Conservation (phyloP, 2,329 filamentous ascomycete species). For the Scedosporium boydii region DNA sequence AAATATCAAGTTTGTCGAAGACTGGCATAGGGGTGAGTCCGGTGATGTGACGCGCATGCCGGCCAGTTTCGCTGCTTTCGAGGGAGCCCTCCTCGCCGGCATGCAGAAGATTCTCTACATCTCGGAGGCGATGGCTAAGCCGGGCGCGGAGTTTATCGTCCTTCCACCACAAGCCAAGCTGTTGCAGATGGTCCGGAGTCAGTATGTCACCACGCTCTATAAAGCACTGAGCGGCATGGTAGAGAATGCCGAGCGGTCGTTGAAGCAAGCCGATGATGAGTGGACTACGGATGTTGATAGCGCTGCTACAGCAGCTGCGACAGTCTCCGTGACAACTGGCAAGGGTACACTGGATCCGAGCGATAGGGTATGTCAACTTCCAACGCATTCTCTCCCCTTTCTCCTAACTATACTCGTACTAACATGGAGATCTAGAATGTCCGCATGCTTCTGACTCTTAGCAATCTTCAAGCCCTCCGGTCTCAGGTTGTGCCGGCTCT, state of each 20-base stretch:
- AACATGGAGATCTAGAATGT: constrained; percentile 52
- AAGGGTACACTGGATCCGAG: constrained; percentile 43
- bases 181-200: constrained; percentile 78
- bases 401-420: not conserved
- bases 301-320: constrained; percentile 22
- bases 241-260: constrained; percentile 78
- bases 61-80: constrained; percentile 73
- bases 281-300: constrained; percentile 43
- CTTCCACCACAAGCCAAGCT: constrained; percentile 78
- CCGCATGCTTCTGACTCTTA: constrained; percentile 86
- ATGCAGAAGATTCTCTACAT: constrained; percentile 97
- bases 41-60: constrained; percentile 90
- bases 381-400: not conserved
- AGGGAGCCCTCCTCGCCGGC: constrained; percentile 68
- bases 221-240: constrained; percentile 93
- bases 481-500: constrained; percentile 75
- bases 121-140: constrained; percentile 70
- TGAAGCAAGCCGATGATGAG: constrained; percentile 54
- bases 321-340: constrained; percentile 26
- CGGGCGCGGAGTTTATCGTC: constrained; percentile 67
- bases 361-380: constrained; percentile 38
- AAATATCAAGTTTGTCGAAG: constrained; percentile 83
- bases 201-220: constrained; percentile 90
- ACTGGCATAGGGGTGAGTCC: constrained; percentile 79
- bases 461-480: constrained; percentile 79